phyloP scores from a whole-genome alignment of 2,329 filamentous ascomycete genomes.

The Didymella exigua region DNA sequence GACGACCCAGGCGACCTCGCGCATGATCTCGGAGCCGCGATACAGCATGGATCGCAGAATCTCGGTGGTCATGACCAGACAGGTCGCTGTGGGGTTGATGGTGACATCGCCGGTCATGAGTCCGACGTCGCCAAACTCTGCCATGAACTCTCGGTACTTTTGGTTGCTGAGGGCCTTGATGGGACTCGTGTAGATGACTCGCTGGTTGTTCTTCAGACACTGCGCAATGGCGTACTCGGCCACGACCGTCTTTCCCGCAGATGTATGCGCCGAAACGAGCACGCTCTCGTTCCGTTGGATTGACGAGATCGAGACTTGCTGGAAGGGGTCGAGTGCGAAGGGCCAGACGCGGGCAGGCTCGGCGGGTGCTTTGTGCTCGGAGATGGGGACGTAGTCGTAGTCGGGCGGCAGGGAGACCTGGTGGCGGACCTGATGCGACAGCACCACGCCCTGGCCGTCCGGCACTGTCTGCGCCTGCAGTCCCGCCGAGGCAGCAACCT shows the following conservation, averaged over 20 bases:
- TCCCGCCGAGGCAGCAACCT: conserved; percentile 81
- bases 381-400: conserved; percentile 94
- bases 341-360: conserved; percentile 82
- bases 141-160: conserved; percentile 95
- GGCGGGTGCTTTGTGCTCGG: conserved; percentile 87
- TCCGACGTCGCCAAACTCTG: conserved; percentile 94
- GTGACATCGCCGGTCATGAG: conserved; percentile 99
- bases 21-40: conserved; percentile 98
- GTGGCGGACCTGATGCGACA: conserved; percentile 98
- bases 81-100: conserved; percentile 97
- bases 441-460: conserved; percentile 73
- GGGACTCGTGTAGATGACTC: conserved; percentile 98
- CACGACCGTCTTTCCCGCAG: conserved; percentile 96
- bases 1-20: conserved; percentile 96
- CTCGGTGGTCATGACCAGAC: conserved; percentile 98
- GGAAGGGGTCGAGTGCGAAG: conserved; percentile 96
- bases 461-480: conserved; percentile 64
- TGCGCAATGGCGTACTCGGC: conserved; percentile 98
- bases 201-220: conserved; percentile 94
- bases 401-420: conserved; percentile 94
- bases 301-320: conserved; percentile 90
- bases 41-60: conserved; percentile 99
- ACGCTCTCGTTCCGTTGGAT: conserved; percentile 97
- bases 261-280: conserved; percentile 94
- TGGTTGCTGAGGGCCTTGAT: conserved; percentile 99